phyloP scores from a whole-genome alignment of 352 stramenopile species.

The Nothophytophthora sp. region DNA sequence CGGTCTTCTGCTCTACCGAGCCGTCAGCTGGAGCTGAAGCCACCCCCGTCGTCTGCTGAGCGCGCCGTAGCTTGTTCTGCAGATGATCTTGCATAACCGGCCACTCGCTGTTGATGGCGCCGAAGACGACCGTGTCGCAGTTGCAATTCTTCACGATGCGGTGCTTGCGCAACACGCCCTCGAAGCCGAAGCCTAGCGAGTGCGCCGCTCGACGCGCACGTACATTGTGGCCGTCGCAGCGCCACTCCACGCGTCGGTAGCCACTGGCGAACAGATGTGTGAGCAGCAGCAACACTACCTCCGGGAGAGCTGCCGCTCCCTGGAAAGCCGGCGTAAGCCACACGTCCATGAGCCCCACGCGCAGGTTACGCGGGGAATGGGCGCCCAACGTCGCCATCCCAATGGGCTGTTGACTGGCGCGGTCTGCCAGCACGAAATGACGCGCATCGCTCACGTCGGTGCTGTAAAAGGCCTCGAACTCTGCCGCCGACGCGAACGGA shows the following conservation, averaged over 20 bases:
- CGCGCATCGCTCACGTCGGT: slow-evolving; percentile 33
- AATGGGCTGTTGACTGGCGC: slow-evolving; percentile 46
- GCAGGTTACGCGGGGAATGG: slow-evolving; percentile 80
- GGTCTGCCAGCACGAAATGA: slow-evolving; percentile 70
- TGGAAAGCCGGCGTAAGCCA: slow-evolving; percentile 87
- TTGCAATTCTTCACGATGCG: slow-evolving; percentile 86
- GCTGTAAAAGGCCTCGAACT: slow-evolving; percentile 44
- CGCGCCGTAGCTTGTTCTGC: slow-evolving; percentile 33
- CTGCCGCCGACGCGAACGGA: slow-evolving; percentile 42
- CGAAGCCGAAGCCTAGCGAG: slow-evolving; percentile 83
- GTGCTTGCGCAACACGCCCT: slow-evolving; percentile 90
- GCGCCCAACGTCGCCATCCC: slow-evolving; percentile 78
- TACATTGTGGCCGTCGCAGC: slow-evolving; percentile 87
- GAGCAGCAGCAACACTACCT: slow-evolving; percentile 75
- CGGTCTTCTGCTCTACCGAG: neutral
- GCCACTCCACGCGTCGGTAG: slow-evolving; percentile 89
- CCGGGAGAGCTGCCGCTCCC: slow-evolving; percentile 39
- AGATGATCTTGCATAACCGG: slow-evolving; percentile 65
- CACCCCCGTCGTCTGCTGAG: slow-evolving; percentile 18
- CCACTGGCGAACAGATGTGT: slow-evolving; percentile 67
- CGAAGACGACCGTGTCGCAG: slow-evolving; percentile 83
- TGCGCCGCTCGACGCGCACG: slow-evolving; percentile 77
- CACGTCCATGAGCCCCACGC: slow-evolving; percentile 74
- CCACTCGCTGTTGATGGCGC: slow-evolving; percentile 90
- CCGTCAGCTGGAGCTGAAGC: neutral